Evolutionary conservation across 2,329 filamentous ascomycete species (phyloP).

Genomic region (Parasarocladium wereldwijsianum): DNA sequence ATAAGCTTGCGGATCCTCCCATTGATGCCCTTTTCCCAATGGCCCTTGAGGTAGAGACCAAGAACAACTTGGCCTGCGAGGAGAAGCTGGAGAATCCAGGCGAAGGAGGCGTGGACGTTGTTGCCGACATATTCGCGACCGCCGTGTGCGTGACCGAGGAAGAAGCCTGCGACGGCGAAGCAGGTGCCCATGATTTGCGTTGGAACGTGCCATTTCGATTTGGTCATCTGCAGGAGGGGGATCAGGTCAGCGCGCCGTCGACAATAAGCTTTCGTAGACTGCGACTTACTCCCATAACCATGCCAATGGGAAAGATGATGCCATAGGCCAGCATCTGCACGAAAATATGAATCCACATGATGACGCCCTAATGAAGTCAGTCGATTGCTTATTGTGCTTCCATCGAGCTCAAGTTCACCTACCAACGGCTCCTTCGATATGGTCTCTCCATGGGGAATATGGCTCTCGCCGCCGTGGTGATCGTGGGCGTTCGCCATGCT

Average conservation of each 20-base stretch:
- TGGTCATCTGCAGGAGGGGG: slow-evolving; percentile 49
- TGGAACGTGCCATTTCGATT: slow-evolving; percentile 89
- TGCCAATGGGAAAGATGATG: slow-evolving; percentile 81
- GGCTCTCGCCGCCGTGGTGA: slow-evolving; percentile 27
- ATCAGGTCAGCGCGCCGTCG: neutral
- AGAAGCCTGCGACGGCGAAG: slow-evolving; percentile 72
- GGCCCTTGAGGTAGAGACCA: slow-evolving; percentile 77
- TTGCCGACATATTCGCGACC: slow-evolving; percentile 65
- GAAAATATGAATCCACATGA: slow-evolving; percentile 88
- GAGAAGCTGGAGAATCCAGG: slow-evolving; percentile 65
- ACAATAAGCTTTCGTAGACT: neutral
- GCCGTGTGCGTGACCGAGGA: slow-evolving; percentile 80
- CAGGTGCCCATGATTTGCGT: slow-evolving; percentile 61
- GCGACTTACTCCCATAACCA: slow-evolving; percentile 73
- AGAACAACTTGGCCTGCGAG: slow-evolving; percentile 63
- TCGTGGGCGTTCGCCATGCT: slow-evolving; percentile 33
- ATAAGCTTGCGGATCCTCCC: slow-evolving; percentile 60
- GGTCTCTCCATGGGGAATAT: slow-evolving; percentile 53
- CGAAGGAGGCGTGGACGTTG: slow-evolving; percentile 74
- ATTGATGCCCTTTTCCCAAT: slow-evolving; percentile 73
- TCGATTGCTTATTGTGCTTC: slow-evolving; percentile 15
- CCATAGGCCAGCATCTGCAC: slow-evolving; percentile 80
- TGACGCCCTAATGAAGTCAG: slow-evolving; percentile 44
- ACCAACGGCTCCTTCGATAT: slow-evolving; percentile 63
- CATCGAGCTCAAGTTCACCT: slow-evolving; percentile 16